phyloP scores from a whole-genome alignment of 805 yeast species.

The Maudiozyma bulderi region DNA sequence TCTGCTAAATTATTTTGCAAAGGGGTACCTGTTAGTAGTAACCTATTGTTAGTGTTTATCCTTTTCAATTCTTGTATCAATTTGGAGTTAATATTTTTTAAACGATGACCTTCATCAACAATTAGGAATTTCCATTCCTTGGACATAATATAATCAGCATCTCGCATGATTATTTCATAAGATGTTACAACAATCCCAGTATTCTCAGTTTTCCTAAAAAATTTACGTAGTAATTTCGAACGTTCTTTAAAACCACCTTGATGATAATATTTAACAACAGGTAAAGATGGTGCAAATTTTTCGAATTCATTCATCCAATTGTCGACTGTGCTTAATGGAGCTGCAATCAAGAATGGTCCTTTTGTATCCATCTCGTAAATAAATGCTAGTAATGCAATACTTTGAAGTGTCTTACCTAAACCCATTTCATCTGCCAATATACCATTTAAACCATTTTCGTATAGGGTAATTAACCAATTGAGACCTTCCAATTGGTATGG shows the following conservation, averaged over 20 bases:
- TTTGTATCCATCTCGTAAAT: slow-evolving; percentile 65
- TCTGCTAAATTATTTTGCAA: slow-evolving; percentile 84
- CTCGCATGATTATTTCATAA: slow-evolving; percentile 71
- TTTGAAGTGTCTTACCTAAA: slow-evolving; percentile 84
- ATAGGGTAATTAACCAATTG: slow-evolving; percentile 81
- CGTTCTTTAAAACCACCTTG: slow-evolving; percentile 36
- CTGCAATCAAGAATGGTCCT: slow-evolving; percentile 73
- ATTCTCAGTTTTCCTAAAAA: slow-evolving; percentile 33
- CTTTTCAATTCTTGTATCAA: slow-evolving; percentile 63
- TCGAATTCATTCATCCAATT: slow-evolving; percentile 75
- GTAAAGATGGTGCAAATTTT: slow-evolving; percentile 62
- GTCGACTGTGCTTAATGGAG: slow-evolving; percentile 75
- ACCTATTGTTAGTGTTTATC: slow-evolving; percentile 56
- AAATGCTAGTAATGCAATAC: slow-evolving; percentile 68
- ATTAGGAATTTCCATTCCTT: slow-evolving; percentile 72
- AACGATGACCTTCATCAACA: slow-evolving; percentile 92
- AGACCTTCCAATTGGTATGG: slow-evolving; percentile 84
- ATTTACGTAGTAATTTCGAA: slow-evolving; percentile 24
- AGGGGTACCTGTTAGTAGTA: slow-evolving; percentile 92
- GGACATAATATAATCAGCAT: slow-evolving; percentile 43
- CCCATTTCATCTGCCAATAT: slow-evolving; percentile 98
- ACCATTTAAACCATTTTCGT: slow-evolving; percentile 91
- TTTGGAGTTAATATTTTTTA: slow-evolving; percentile 75
- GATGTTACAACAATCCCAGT: slow-evolving; percentile 63
- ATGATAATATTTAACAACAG: slow-evolving; percentile 58